Conservation (phyloP, 2,329 filamentous ascomycete genomes). For the Colletotrichum melonis region DNA sequence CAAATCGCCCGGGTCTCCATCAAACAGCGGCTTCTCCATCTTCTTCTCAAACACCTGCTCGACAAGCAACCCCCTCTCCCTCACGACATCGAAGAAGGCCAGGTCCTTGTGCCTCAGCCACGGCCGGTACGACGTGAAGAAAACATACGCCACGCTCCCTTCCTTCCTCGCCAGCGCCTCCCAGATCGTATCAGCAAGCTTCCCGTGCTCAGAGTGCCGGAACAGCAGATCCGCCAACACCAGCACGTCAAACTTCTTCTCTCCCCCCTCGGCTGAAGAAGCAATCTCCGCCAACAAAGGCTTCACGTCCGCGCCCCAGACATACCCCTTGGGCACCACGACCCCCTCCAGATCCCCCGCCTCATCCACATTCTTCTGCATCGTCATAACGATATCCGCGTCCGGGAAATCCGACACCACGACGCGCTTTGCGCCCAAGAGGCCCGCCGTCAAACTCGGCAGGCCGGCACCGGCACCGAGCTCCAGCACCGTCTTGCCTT, state of each 20-base stretch:
- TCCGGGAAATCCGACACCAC: constrained; percentile 94
- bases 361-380: constrained; percentile 79
- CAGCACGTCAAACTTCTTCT: constrained; percentile 77
- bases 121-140: constrained; percentile 94
- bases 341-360: constrained; percentile 45
- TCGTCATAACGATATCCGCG: constrained; percentile 81
- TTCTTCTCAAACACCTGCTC: constrained; percentile 84
- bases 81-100: constrained; percentile 84
- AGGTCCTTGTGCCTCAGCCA: constrained; percentile 90
- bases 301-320: constrained; percentile 80
- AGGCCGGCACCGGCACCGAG: constrained; percentile 90
- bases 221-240: constrained; percentile 92
- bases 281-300: constrained; percentile 68
- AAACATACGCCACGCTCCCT: constrained; percentile 79
- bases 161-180: constrained; percentile 69
- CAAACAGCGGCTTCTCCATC: constrained; percentile 90
- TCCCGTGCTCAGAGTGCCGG: constrained; percentile 87
- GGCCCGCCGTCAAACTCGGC: constrained; percentile 81
- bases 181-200: constrained; percentile 78
- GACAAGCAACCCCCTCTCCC: constrained; percentile 77
- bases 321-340: constrained; percentile 76
- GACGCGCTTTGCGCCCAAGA: constrained; percentile 75
- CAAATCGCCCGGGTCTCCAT: constrained; percentile 87
- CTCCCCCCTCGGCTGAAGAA: constrained; percentile 39
- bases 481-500: constrained; percentile 80